Percentiles rank a stretch among this genome's conserved stretches.
Evolutionary conservation across 2,329 filamentous ascomycete genomes (phyloP).

Genomic region (Albophoma yamanashiensis): DNA sequence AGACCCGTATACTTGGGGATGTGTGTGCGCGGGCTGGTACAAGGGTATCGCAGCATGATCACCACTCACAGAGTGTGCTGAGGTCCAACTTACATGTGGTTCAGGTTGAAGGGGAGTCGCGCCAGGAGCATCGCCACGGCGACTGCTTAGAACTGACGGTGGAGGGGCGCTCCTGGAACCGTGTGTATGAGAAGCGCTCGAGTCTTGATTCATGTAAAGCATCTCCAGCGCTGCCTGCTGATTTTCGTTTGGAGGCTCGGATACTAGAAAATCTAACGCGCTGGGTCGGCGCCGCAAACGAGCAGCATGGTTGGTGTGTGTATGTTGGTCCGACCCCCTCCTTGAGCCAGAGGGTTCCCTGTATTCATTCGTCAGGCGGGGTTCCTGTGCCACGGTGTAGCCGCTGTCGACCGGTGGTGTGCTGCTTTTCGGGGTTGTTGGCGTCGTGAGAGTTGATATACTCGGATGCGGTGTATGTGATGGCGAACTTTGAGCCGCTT

Average conservation of each 20-base stretch:
- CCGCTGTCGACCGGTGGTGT: background rate
- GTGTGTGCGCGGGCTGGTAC: background rate
- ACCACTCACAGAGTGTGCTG: background rate
- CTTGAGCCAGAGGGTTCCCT: background rate
- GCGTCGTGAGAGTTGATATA: background rate
- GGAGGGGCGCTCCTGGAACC: background rate
- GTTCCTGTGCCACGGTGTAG: background rate
- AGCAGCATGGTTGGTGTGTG: conserved; percentile 4
- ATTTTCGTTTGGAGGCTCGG: conserved; percentile 3
- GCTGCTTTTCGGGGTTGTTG: background rate
- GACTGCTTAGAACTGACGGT: background rate
- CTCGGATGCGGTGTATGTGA: conserved; percentile 1
- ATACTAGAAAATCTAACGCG: conserved; percentile 9
- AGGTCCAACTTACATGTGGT: background rate
- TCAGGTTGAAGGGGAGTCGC: background rate
- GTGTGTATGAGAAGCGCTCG: background rate
- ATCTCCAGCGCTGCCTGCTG: conserved; percentile 2
- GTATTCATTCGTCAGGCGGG: background rate
- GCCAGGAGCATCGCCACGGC: background rate
- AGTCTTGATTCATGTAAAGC: background rate
- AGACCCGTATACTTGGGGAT: background rate
- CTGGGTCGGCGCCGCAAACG: conserved; percentile 7
- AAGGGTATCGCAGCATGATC: background rate
- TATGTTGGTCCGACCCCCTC: background rate
- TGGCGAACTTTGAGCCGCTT: background rate